Conservation (phyloP, 2,329 filamentous ascomycete species). For the Fusarium drepaniforme region DNA sequence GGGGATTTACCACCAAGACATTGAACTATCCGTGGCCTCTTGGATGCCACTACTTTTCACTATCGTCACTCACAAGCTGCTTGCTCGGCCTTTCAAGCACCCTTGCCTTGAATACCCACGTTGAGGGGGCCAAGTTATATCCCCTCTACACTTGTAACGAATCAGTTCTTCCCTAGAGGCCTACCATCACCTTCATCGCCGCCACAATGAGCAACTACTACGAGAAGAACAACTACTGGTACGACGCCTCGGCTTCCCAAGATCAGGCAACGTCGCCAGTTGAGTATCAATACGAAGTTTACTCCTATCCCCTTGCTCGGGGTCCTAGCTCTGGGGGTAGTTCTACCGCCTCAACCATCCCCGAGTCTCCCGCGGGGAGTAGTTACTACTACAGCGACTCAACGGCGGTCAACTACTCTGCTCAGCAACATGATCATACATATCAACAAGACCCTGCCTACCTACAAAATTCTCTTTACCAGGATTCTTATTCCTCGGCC, state of each 20-base stretch:
- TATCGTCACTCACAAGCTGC: conserved; percentile 10
- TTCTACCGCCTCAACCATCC: conserved; percentile 41
- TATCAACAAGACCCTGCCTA: conserved; percentile 21
- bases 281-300: conserved; percentile 33
- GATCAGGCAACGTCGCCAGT: conserved; percentile 35
- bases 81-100: conserved; percentile 29
- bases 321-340: conserved; percentile 48
- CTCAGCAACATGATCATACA: conserved; percentile 18
- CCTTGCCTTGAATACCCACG: conserved; percentile 9
- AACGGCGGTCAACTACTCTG: conserved; percentile 16
- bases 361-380: conserved; percentile 43
- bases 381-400: conserved; percentile 34
- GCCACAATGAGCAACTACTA: conserved; percentile 33
- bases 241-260: conserved; percentile 33
- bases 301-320: conserved; percentile 44
- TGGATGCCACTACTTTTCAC: conserved; percentile 14
- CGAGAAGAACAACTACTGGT: conserved; percentile 21
- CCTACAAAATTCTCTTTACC: conserved; percentile 6
- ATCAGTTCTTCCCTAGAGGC: not conserved
- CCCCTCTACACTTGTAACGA: not conserved
- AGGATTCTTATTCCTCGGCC: conserved; percentile 22
- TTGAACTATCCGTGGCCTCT: conserved; percentile 27
- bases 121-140: conserved; percentile 10
- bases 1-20: conserved; percentile 35
- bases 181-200: not conserved